phyloP scores from a whole-genome alignment of 2,329 filamentous ascomycete species.

The Akanthomyces uredinophilus region DNA sequence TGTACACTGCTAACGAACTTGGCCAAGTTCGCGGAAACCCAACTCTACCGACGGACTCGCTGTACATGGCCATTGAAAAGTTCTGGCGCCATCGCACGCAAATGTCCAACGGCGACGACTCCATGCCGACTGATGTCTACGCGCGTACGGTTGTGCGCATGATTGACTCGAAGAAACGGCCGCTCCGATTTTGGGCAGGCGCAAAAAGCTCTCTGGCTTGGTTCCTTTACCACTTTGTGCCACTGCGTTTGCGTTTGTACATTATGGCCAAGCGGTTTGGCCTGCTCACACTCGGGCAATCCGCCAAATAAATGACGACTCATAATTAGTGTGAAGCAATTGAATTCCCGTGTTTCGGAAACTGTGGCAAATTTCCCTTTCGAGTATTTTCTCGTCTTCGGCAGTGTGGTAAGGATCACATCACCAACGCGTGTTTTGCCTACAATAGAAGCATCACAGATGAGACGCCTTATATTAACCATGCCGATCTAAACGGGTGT shows the following conservation, averaged over 20 bases:
- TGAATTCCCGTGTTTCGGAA: neutral
- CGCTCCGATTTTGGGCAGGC: conserved; percentile 18
- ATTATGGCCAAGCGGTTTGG: conserved; percentile 13
- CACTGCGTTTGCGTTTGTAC: conserved; percentile 4
- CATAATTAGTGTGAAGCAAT: neutral
- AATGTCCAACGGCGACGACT: conserved; percentile 4
- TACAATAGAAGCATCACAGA: too few species aligned
- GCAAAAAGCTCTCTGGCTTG: conserved; percentile 16
- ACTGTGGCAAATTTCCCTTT: neutral
- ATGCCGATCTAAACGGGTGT: too few species aligned
- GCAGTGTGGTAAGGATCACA: neutral
- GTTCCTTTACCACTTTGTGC: conserved; percentile 20
- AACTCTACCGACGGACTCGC: conserved; percentile 15
- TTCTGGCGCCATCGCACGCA: conserved; percentile 16
- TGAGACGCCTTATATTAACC: too few species aligned
- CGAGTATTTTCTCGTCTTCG: neutral
- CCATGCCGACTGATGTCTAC: conserved; percentile 17
- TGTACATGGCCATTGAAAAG: conserved; percentile 13
- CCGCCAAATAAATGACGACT: neutral
- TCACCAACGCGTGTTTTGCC: too few species aligned
- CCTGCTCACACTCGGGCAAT: neutral
- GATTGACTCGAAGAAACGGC: conserved; percentile 16
- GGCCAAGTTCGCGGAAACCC: conserved; percentile 15
- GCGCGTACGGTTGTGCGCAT: conserved; percentile 16
- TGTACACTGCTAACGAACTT: neutral